Percentiles rank a stretch among this genome's conserved stretches.
These are phyloP conservation scores for Phaeosphaeria sp. DNA, from an alignment of 2,329 filamentous ascomycete genomes.

Conservation along the genomic window DNA sequence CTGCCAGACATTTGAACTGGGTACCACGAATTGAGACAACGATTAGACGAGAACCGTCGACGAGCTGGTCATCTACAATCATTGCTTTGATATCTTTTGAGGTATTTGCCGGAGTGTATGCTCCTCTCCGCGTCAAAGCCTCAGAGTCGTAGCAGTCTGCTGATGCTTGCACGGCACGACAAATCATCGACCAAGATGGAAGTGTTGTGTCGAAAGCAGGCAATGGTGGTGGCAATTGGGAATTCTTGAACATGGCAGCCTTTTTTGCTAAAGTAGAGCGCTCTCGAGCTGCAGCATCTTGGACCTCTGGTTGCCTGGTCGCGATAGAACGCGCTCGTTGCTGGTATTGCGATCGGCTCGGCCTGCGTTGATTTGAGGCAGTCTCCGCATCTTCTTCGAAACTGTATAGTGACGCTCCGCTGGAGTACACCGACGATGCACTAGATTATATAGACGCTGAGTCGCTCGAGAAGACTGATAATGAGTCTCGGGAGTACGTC, in stretches of 20 bases:
- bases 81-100: slow-evolving; percentile 11
- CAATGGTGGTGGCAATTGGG: slow-evolving; percentile 1
- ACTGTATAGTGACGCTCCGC: slow-evolving; percentile 11
- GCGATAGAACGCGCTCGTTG: slow-evolving; percentile 4
- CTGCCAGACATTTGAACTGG: slow-evolving; percentile 5
- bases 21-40: slow-evolving; percentile 9
- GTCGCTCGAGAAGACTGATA: slow-evolving; percentile 9
- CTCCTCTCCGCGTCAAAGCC: slow-evolving; percentile 4
- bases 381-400: slow-evolving; percentile 2
- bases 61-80: slow-evolving; percentile 10
- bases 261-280: slow-evolving; percentile 6
- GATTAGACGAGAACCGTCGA: slow-evolving; percentile 6
- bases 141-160: slow-evolving; percentile 9
- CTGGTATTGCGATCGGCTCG: slow-evolving; percentile 3
- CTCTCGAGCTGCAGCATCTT: slow-evolving; percentile 3
- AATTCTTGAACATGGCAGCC: slow-evolving; percentile 8
- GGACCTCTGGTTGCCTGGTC: slow-evolving; percentile 4
- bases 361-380: background rate
- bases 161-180: slow-evolving; percentile 9
- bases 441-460: slow-evolving; percentile 13
- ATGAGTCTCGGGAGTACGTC: slow-evolving; percentile 6
- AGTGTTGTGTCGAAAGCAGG: slow-evolving; percentile 6
- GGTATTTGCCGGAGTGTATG: slow-evolving; percentile 10
- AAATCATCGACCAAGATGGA: slow-evolving; percentile 11
- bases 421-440: slow-evolving; percentile 12